Conservation (phyloP, 495 filamentous ascomycete genomes). For the Aspergillus nanangensis region DNA sequence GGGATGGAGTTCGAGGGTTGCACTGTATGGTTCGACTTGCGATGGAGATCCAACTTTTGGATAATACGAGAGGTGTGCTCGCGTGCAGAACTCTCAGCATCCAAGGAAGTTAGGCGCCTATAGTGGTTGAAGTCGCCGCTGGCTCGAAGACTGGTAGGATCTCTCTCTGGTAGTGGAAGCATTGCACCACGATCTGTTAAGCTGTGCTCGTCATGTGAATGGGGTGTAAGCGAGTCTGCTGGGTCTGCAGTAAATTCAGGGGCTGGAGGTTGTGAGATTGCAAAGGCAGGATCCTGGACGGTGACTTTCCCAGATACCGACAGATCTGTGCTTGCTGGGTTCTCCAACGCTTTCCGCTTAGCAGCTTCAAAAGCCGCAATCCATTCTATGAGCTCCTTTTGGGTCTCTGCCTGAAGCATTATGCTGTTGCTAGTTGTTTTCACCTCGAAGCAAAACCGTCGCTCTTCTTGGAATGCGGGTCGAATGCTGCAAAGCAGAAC, state of each 20-base stretch:
- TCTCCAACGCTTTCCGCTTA: conserved; percentile 86
- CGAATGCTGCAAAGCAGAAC: conserved; percentile 90
- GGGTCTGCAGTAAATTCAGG: conserved; percentile 82
- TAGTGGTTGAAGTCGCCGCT: conserved; percentile 65
- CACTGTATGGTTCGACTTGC: conserved; percentile 60
- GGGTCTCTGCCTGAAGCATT: conserved; percentile 88
- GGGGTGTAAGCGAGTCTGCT: conserved; percentile 61
- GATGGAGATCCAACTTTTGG: conserved; percentile 85
- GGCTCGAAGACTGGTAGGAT: conserved; percentile 50
- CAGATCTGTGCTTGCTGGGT: conserved; percentile 58
- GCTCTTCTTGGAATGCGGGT: conserved; percentile 86
- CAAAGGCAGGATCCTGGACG: conserved; percentile 76
- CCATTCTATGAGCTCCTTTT: conserved; percentile 86
- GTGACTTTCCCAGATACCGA: conserved; percentile 51
- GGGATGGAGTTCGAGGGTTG: conserved; percentile 30
- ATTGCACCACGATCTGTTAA: conserved; percentile 56
- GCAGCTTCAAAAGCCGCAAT: conserved; percentile 86
- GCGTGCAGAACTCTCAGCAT: conserved; percentile 54
- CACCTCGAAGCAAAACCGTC: conserved; percentile 96
- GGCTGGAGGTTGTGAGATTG: conserved; percentile 82
- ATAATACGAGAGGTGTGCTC: conserved; percentile 80
- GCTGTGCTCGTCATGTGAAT: conserved; percentile 50
- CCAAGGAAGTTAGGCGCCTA: conserved; percentile 44
- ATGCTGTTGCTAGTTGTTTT: conserved; percentile 95
- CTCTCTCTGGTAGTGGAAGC: conserved; percentile 62